Percentiles rank a stretch among this genome's conserved stretches.
Evolutionary conservation across 2,329 filamentous ascomycete genomes (phyloP).

Genomic region (Aureobasidium sp.): DNA sequence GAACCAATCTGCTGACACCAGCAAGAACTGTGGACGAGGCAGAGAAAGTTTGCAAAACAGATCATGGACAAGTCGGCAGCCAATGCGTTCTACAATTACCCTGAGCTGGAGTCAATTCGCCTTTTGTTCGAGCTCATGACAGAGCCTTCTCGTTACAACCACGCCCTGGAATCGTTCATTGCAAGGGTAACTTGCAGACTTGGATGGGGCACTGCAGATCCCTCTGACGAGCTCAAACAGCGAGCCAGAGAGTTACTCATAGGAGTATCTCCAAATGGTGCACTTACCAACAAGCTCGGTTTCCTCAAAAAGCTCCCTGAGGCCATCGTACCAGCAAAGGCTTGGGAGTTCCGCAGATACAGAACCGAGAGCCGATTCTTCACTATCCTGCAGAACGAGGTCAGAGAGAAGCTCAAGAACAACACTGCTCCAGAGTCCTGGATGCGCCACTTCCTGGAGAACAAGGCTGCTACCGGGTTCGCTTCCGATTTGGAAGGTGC

Average conservation of each 20-base stretch:
- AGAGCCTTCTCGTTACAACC: constrained; percentile 35
- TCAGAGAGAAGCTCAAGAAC: constrained; percentile 30
- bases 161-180: constrained; percentile 37
- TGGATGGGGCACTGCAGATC: constrained; percentile 37
- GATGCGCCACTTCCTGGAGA: constrained; percentile 36
- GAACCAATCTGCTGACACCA: neutral
- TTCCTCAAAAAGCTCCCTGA: constrained; percentile 38
- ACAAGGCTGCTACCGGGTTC: constrained; percentile 32
- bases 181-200: constrained; percentile 38
- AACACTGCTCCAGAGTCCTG: constrained; percentile 27
- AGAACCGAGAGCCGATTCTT: constrained; percentile 37
- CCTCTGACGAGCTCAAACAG: constrained; percentile 39
- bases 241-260: constrained; percentile 38
- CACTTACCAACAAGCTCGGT: constrained; percentile 37
- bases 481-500: constrained; percentile 36
- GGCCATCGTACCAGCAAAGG: constrained; percentile 33
- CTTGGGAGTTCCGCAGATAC: constrained; percentile 36
- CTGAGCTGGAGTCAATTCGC: constrained; percentile 37
- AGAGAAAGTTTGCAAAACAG: constrained; percentile 37
- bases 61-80: constrained; percentile 38
- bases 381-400: constrained; percentile 35
- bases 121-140: constrained; percentile 37
- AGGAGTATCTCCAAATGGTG: constrained; percentile 38
- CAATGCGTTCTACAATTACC: constrained; percentile 34
- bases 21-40: constrained; percentile 28